phyloP scores from a whole-genome alignment of 1,284 basidiomycete genomes.

The Pseudomicrostroma phylloplanum region DNA sequence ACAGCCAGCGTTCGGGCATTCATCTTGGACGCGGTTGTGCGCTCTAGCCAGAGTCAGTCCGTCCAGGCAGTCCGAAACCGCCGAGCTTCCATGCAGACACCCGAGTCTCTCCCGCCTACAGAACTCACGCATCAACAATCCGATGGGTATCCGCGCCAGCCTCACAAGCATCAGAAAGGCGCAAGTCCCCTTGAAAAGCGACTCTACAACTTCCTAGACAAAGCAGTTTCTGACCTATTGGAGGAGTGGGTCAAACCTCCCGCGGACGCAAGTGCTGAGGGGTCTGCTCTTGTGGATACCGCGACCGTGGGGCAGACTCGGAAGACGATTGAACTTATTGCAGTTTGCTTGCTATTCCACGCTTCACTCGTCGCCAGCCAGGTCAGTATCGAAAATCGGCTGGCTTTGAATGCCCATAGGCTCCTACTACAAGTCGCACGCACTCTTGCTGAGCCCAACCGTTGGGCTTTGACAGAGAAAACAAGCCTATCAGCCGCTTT shows the following conservation, averaged over 20 bases:
- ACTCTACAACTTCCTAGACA: slow-evolving; percentile 56
- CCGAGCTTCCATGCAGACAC: no score
- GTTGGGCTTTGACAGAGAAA: slow-evolving; percentile 4
- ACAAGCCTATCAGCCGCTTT: slow-evolving; percentile 3
- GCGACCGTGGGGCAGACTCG: slow-evolving; percentile 62
- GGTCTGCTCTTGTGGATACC: not conserved
- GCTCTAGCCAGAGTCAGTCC: not conserved
- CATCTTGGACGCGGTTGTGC: slow-evolving; percentile 44
- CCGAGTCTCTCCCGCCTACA: not conserved
- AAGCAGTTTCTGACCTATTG: slow-evolving; percentile 58
- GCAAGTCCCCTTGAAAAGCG: slow-evolving; percentile 2
- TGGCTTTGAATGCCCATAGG: slow-evolving; percentile 29
- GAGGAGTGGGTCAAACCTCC: slow-evolving; percentile 54
- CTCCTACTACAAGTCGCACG: slow-evolving; percentile 6
- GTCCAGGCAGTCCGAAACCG: not conserved
- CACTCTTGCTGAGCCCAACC: slow-evolving; percentile 3
- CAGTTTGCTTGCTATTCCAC: slow-evolving; percentile 65
- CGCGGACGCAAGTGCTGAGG: not conserved
- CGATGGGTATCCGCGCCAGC: not conserved
- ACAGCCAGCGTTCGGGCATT: slow-evolving; percentile 64
- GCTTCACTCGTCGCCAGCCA: slow-evolving; percentile 63
- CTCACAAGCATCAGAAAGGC: not conserved
- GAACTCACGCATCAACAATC: not conserved
- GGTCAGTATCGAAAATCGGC: slow-evolving; percentile 58
- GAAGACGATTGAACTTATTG: slow-evolving; percentile 63